Base-by-base conservation (phyloP, 1,284 basidiomycete species). In the Entoloma clypeatum region DNA sequence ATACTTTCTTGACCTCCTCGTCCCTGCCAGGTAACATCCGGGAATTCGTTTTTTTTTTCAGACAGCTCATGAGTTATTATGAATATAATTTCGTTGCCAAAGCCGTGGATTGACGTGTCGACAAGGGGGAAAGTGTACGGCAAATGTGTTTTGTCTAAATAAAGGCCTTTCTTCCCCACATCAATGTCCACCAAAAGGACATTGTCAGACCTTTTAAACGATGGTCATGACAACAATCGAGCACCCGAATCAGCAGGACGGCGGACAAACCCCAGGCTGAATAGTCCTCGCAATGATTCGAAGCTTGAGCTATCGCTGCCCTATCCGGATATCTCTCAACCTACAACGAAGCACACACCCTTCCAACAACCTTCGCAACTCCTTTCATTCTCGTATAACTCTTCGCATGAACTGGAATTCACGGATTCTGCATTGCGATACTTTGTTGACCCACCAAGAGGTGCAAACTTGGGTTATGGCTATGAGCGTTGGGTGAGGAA, bases 401-500 rank as follows among this genome's bases (percentile, higher is more conserved):
- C 71, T 7, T 58, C 60, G 4, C 77, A 72, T 30, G 62, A 62
- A n/a, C 70, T 81, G 22, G 68, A 77, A 43, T 86, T 85, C 57
- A 71, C 70, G 11, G 70, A 90, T 57, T 72, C 79, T 9, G 78
- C 85, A 0, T 51, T 90, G 60, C 72, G 79, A 31, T 86, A 84
- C 57, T 87, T 78, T 52, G 66, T 76, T 26, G 68, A 76, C 36
- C 86, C 87, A 5, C 81, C 81, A 3, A 54, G 55, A 4, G 69
- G 72, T 7, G 81, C 82, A 2, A 71, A 82, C 43, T 68, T 89
- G 6, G 60, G 63, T 0, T 76, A 82, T 60, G 81, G 77, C 1
- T 86, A 84, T 55, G 75, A 88, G 9, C 65, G 72, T 6, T 92
- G 86, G 79, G 65, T 75, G 8, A 74, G 75, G 50, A 70, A 79